phyloP scores from a whole-genome alignment of 2,329 filamentous ascomycete species.

The Fusarium liriodendri region DNA sequence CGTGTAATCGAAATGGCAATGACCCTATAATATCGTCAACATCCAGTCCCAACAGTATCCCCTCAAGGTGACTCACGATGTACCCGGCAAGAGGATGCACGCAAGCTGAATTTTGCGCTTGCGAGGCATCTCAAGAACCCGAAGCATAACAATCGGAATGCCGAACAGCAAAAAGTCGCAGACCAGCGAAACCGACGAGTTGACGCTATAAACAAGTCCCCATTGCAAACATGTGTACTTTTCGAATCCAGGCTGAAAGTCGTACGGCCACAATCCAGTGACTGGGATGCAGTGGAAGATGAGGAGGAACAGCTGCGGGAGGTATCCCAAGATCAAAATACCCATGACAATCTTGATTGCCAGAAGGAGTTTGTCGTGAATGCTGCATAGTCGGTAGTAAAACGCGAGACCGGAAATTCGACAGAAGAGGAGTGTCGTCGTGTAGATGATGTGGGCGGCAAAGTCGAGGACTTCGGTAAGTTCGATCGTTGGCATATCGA shows the following conservation, averaged over 20 bases:
- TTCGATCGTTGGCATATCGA: conserved; percentile 54
- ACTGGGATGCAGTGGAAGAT: conserved; percentile 64
- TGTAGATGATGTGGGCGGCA: conserved; percentile 63
- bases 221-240: conserved; percentile 60
- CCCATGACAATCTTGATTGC: conserved; percentile 51
- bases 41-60: not conserved
- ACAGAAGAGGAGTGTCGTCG: conserved; percentile 60
- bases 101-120: conserved; percentile 60
- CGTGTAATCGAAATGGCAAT: conserved; percentile 61
- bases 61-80: conserved; percentile 51
- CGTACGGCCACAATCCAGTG: conserved; percentile 63
- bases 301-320: conserved; percentile 61
- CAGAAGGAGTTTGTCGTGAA: conserved; percentile 50
- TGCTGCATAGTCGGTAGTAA: conserved; percentile 58
- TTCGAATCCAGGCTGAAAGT: conserved; percentile 54
- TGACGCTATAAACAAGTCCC: conserved; percentile 64
- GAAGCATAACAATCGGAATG: conserved; percentile 61
- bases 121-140: conserved; percentile 55
- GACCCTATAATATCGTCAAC: conserved; percentile 50
- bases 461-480: conserved; percentile 61
- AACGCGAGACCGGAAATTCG: conserved; percentile 64
- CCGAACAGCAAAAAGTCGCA: conserved; percentile 63
- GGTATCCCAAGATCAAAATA: conserved; percentile 54
- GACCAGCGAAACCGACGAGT: conserved; percentile 60
- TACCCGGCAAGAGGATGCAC: conserved; percentile 60